These are phyloP conservation scores for Phialophora verrucosa DNA, from an alignment of 2,329 filamentous ascomycete species.

Conservation along the genomic window DNA sequence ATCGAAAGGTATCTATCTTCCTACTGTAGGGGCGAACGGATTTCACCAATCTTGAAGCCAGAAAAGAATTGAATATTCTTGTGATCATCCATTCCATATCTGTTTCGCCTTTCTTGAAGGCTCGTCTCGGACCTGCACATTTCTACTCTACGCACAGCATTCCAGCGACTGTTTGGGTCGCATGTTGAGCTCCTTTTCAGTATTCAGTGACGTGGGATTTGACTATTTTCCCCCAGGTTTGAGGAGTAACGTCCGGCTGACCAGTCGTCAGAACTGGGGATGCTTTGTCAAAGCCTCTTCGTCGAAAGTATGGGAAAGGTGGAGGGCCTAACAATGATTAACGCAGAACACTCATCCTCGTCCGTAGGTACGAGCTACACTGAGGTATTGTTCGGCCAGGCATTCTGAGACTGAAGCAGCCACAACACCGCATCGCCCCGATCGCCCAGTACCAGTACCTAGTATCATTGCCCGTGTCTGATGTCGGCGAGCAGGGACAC, in stretches of 20 bases:
- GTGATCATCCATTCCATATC: background rate
- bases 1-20: background rate
- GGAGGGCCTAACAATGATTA: background rate
- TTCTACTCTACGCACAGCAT: background rate
- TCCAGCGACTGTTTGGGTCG: background rate
- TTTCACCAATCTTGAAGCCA: background rate
- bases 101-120: background rate
- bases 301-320: background rate
- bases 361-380: background rate
- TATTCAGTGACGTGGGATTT: background rate
- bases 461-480: too few species aligned
- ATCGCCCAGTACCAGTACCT: too few species aligned
- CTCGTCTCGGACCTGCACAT: background rate
- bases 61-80: conserved; percentile 4
- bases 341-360: background rate
- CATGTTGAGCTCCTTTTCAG: background rate
- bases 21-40: background rate
- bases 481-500: too few species aligned
- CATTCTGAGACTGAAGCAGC: too few species aligned
- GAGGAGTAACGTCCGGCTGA: background rate
- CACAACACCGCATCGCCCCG: too few species aligned
- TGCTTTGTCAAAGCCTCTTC: background rate
- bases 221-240: background rate
- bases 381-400: too few species aligned
- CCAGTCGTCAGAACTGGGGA: too few species aligned